Evolutionary conservation across 1,284 basidiomycete genomes (phyloP), one percentile per base, ranked within the genome.

Genomic region (Ceratobasidium sp.): DNA sequence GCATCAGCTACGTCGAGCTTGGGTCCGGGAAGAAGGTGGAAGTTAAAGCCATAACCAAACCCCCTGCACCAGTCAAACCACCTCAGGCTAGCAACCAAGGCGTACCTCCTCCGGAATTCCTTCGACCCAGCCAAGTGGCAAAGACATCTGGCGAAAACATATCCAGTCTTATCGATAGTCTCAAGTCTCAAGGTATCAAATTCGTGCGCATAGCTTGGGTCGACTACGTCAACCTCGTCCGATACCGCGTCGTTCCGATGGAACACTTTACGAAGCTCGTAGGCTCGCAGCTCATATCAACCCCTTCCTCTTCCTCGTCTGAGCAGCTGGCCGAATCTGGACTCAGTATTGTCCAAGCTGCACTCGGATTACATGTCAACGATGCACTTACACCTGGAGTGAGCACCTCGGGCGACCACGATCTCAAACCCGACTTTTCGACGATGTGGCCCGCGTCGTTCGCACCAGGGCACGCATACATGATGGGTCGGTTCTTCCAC

Each of bases 401-500:
- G 72, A 76, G 74, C 1, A 57, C 79, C 0, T 79, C 83, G 1
- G 90, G 89, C 64, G 90, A 91, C 78, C 85, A 88, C 76, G 80
- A 89, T 6, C 89, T 88, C 75, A 86, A 85, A 1, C 81, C 87
- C 27, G 91, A 93, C 77, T 76, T 88, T 45, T 80, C 82, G n/a
- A 86, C 87, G 8, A 79, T 89, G 67, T 85, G 88, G 57, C 62
- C 84, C 1, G 88, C 87, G 65, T 82, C 85, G 15, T 91, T 89
- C 72, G 87, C 88, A 0, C 85, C 86, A 0, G 86, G 87, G 0
- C 89, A 91, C 76, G 89, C 86, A 1, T 86, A 82, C 73, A 82
- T 92, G 27, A 84, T 90, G 81, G 91, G 91, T 2, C 89, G 85
- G 84, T 90, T 91, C 79, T 84, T 91, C 79, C 86, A 90, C 78